Conservation (phyloP, 2,329 filamentous ascomycete genomes). For the Cadophora sp. region DNA sequence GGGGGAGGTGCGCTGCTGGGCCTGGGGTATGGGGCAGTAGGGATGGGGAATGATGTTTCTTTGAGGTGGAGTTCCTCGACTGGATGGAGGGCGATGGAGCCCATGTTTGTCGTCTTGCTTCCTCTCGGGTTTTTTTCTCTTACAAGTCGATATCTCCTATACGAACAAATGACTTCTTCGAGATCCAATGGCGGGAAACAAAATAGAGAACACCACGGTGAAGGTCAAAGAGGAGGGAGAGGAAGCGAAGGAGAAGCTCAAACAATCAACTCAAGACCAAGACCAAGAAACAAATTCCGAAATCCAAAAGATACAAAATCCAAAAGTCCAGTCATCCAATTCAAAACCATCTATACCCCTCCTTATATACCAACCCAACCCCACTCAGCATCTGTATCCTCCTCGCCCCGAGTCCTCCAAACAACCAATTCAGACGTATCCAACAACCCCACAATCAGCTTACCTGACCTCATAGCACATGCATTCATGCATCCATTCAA, state of each 20-base stretch:
- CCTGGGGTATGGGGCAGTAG: conserved; percentile 11
- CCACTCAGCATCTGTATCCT: neutral
- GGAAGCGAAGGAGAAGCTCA: no score
- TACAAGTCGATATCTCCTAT: neutral
- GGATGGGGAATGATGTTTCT: conserved; percentile 16
- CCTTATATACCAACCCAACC: neutral
- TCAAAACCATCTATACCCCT: neutral
- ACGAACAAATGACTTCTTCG: no score
- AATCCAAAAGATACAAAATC: no score
- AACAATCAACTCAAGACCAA: no score
- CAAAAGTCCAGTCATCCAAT: neutral
- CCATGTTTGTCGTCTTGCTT: neutral
- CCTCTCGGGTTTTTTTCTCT: neutral
- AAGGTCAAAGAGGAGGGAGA: no score
- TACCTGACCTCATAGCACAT: no score
- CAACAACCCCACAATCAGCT: neutral
- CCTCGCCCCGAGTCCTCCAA: neutral
- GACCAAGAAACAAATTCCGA: no score
- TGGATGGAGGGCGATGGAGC: neutral
- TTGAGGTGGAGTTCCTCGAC: conserved; percentile 15
- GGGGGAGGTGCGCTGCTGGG: neutral
- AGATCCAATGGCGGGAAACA: no score
- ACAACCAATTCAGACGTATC: neutral
- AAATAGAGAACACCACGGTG: no score
- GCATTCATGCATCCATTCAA: no score